phyloP scores from a whole-genome alignment of 1,284 basidiomycete genomes.

The Veloboletus limbatus region DNA sequence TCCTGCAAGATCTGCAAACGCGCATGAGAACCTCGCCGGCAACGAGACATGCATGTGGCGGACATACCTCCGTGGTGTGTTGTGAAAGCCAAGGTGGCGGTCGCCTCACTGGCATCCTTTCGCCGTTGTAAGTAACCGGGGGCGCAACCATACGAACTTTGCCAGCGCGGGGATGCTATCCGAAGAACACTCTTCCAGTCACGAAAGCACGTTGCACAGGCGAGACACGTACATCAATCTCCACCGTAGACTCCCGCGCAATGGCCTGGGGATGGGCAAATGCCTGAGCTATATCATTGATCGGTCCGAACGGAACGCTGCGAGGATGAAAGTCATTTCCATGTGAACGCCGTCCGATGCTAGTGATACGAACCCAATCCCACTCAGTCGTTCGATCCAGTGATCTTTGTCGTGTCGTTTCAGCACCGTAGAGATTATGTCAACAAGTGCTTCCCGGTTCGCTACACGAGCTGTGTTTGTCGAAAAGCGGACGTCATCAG shows the following conservation, averaged over 20 bases:
- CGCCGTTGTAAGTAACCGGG: slow-evolving; percentile 84
- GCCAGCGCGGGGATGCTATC: slow-evolving; percentile 74
- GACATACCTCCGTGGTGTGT: slow-evolving; percentile 74
- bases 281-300: slow-evolving; percentile 89
- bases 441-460: slow-evolving; percentile 72
- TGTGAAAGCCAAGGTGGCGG: slow-evolving; percentile 85
- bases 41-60: slow-evolving; percentile 7
- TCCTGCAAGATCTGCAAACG: slow-evolving; percentile 58
- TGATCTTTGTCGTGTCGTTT: slow-evolving; percentile 56
- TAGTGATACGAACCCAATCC: slow-evolving; percentile 59
- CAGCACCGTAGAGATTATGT: slow-evolving; percentile 66
- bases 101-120: slow-evolving; percentile 69
- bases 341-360: slow-evolving; percentile 5
- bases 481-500: slow-evolving; percentile 58
- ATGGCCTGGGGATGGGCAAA: slow-evolving; percentile 89
- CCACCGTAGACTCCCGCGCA: slow-evolving; percentile 58
- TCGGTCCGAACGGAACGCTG: slow-evolving; percentile 84
- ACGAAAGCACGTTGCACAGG: slow-evolving; percentile 12
- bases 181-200: slow-evolving; percentile 8
- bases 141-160: slow-evolving; percentile 85
- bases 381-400: slow-evolving; percentile 74
- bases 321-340: slow-evolving; percentile 9
- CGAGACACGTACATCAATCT: slow-evolving; percentile 53
- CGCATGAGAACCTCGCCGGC: slow-evolving; percentile 4
- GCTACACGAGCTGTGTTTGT: slow-evolving; percentile 77